Percentiles rank a stretch among this genome's conserved stretches.
Evolutionary conservation across 768 basidiomycete genomes (phyloP).

Genomic region (Termitomyces sp.): DNA sequence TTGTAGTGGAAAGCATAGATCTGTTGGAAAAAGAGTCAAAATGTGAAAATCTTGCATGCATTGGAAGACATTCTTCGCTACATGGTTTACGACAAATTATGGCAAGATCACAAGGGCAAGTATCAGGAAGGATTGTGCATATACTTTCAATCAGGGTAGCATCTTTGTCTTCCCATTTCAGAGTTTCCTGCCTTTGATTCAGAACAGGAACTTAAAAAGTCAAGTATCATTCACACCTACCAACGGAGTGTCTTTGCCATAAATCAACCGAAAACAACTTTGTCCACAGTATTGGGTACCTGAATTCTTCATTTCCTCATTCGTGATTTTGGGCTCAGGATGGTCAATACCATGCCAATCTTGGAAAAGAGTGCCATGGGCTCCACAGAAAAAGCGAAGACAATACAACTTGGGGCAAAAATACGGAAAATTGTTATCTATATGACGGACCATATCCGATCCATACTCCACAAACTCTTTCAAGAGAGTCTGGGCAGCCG

Average conservation of each 20-base stretch:
- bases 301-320: neutral
- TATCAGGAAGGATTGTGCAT: constrained; percentile 40
- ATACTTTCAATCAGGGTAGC: constrained; percentile 30
- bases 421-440: constrained; percentile 25
- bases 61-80: constrained; percentile 22
- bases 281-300: constrained; percentile 11
- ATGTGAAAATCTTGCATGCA: constrained; percentile 11
- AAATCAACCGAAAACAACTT: constrained; percentile 17
- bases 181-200: constrained; percentile 10
- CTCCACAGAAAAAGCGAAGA: constrained; percentile 32
- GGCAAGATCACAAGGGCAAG: constrained; percentile 48
- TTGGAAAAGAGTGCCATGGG: constrained; percentile 26
- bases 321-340: constrained; percentile 14
- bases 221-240: neutral
- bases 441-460: constrained; percentile 26
- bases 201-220: neutral
- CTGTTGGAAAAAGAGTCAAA: constrained; percentile 15
- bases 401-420: constrained; percentile 51
- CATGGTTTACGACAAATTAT: constrained; percentile 45
- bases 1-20: constrained; percentile 21
- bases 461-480: constrained; percentile 14
- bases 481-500: constrained; percentile 6
- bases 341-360: constrained; percentile 6
- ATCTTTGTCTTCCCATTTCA: constrained; percentile 22
- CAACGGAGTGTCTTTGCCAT: constrained; percentile 3